Conservation (phyloP, 2,329 filamentous ascomycete genomes). For the Cercospora brassicicola region DNA sequence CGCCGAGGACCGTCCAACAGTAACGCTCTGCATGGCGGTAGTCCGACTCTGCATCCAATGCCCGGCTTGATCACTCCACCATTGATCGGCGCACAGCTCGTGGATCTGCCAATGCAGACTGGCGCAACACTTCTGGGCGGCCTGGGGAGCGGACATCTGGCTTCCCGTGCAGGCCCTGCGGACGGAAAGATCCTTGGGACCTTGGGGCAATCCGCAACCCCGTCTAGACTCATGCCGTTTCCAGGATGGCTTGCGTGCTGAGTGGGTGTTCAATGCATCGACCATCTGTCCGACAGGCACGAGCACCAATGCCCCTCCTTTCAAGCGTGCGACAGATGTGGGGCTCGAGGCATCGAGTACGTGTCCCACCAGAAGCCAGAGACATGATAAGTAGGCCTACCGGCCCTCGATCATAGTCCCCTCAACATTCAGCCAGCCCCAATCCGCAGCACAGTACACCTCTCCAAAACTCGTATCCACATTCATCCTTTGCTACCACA, state of each 20-base stretch:
- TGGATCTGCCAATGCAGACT: conserved; percentile 13
- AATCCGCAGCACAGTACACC: conserved; percentile 5
- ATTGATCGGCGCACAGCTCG: conserved; percentile 1
- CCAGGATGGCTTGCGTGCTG: conserved; percentile 19
- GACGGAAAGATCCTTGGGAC: conserved; percentile 18
- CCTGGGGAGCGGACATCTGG: conserved; percentile 10
- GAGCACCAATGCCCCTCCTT: conserved; percentile 25
- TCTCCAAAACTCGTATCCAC: conserved; percentile 12
- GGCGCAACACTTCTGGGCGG: conserved; percentile 6
- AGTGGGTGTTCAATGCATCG: conserved; percentile 16
- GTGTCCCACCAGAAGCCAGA: not conserved
- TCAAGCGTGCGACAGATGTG: conserved; percentile 18
- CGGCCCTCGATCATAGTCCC: not conserved
- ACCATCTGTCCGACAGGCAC: conserved; percentile 24
- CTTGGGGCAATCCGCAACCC: conserved; percentile 15
- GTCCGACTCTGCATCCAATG: conserved; percentile 13
- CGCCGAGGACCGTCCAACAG: not conserved
- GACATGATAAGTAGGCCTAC: conserved; percentile 21
- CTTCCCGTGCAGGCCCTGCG: conserved; percentile 8
- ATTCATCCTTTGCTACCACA: conserved; percentile 4
- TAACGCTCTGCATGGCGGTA: conserved; percentile 11
- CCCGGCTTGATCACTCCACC: not conserved
- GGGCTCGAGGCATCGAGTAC: conserved; percentile 4
- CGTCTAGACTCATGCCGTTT: conserved; percentile 19
- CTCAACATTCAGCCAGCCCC: not conserved